Conservation (phyloP, 371 early-diverging fungal genomes). For the Lichtheimia ornata region DNA sequence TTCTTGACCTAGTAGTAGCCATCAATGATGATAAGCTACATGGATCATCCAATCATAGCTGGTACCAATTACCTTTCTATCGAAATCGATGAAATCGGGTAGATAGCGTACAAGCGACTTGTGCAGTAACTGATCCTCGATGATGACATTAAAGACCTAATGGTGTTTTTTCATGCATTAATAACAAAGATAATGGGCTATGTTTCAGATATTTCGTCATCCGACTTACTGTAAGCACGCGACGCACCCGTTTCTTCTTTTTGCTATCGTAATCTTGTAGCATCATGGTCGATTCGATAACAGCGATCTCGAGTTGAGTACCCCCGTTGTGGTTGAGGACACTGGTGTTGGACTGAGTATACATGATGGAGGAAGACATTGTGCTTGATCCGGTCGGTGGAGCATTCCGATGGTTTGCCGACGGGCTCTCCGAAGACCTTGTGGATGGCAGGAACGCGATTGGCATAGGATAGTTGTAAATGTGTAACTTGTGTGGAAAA, state of each 20-base stretch:
- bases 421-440: too few species aligned
- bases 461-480: too few species aligned
- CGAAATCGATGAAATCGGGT: conserved; percentile 62
- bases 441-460: too few species aligned
- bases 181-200: conserved; percentile 16
- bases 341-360: neutral
- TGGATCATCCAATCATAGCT: neutral
- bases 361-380: neutral
- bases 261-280: conserved; percentile 22
- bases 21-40: neutral
- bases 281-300: conserved; percentile 34
- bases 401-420: too few species aligned
- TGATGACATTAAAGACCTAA: conserved; percentile 60
- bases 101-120: conserved; percentile 56
- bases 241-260: conserved; percentile 25
- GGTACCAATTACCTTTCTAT: conserved; percentile 54
- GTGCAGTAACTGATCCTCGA: conserved; percentile 49
- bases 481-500: too few species aligned
- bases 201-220: conserved; percentile 23
- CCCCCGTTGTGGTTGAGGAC: conserved; percentile 13
- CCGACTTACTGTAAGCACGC: conserved; percentile 28
- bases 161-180: conserved; percentile 11
- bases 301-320: conserved; percentile 29
- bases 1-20: conserved; percentile 23
- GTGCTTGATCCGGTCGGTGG: conserved; percentile 3